Evolutionary conservation across 257 asterid species (phyloP), one percentile per base, ranked within the genome.

Genomic region (Echium plantagineum): DNA sequence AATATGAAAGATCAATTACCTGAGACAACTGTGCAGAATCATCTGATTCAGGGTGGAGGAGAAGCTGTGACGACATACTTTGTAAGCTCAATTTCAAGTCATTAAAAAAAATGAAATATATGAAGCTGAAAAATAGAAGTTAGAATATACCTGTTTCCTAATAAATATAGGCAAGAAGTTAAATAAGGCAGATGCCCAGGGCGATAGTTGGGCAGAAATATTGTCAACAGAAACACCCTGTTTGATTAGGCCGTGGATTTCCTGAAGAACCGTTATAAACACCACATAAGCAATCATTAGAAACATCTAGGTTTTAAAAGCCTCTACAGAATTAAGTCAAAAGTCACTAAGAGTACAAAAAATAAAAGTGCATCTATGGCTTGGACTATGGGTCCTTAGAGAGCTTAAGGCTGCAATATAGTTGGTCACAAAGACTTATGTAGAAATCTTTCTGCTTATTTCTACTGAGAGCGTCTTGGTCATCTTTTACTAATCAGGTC

Each of bases 1-100:
- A 49, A 69, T 63, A 32, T 58, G n/a, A 63, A 15, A 55, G 64
- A 35, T 60, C 63, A 67, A 64, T 62, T 71, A 87, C 97, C 95
- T 93, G 99, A 57, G 99, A 93, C 57, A 93, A 81, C 78, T 93
- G 99, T 9, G 97, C 97, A 55, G 97, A 86, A 81, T 93, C 91
- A 79, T 93, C 99, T 47, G 97, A 93, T 77, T 93, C 97, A 59
- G 97, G 99, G 67, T 77, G 69, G 60, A 93, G 94, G 53, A 93
- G 91, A 63, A 93, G 77, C 99, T 89, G 66, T 55, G 24, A 24
- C 18, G 10, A 5, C 22, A 22, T 15, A 21, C 17, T 56, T 31
- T 21, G 42, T 56, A 24, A 56, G 18, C 31, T 63, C 58, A 72
- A 73, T 65, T 62, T 35, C 67, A 72, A 60, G 52, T 60, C 48